Evolutionary conservation across 2,329 filamentous ascomycete species (phyloP), one percentile per base, ranked within the genome.

Genomic region (Tolypocladium endophyticum): DNA sequence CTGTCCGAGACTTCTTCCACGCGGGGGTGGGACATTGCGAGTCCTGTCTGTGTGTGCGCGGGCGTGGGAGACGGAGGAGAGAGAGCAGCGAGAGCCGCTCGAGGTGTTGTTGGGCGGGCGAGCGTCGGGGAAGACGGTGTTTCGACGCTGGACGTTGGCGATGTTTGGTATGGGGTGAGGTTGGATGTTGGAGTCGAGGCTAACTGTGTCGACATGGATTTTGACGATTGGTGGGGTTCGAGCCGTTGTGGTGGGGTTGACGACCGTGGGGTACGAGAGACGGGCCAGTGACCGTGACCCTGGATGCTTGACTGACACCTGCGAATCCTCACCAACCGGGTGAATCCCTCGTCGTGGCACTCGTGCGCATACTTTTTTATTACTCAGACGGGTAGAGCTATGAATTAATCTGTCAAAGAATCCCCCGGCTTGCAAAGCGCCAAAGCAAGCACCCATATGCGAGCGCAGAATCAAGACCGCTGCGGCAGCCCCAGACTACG

Each of bases 1-100:
- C 83, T 86, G 79, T 95, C 91, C 61, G 87, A 90, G 63, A 97
- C 87, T 76, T 97, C 94, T 82, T 99, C 94, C 74, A 97, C 87
- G 62, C 88, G 87, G 61, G 92, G 86, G 78, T 94, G 87, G 53
- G 90, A 89, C 91, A 95, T 94, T 65, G 63, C 76, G 9, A 30
- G 28, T 1, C 3, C 25, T n/a, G 47, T 52, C 14, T 11, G 16
- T 4, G 25, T 36, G 35, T 28, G 28, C 12, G 47, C 43, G 16
- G n/a, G 25, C 14, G 47, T 18, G 47, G 28, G 18, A 18, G 25
- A 4, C 16, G 1, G 45, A 8, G 28, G n/a, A 11, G 25, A 11
- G 25, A n/a, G 25, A 7, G 45, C 6, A 30, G 45, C 3, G 45
- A 50, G 25, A 36, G 35, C 35, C 25, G 16, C 4, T 8, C 6